Evolutionary conservation across 495 filamentous ascomycete genomes (phyloP).

Genomic region (Neurospora sp.): DNA sequence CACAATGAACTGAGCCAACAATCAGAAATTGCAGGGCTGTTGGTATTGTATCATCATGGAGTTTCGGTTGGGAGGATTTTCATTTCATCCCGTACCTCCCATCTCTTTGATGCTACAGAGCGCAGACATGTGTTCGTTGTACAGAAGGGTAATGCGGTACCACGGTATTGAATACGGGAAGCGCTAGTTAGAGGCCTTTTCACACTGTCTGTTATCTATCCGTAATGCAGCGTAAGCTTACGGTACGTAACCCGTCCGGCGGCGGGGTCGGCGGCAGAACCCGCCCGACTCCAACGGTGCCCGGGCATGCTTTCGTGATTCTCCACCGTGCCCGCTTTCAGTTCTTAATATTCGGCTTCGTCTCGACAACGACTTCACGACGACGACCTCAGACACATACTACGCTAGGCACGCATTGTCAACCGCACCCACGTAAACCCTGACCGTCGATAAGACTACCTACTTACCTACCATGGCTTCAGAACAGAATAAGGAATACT

Average conservation of each 20-base stretch:
- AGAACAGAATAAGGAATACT: slow-evolving; percentile 32
- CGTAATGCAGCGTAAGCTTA: background rate
- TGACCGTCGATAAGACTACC: background rate
- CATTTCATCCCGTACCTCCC: background rate
- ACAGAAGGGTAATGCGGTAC: background rate
- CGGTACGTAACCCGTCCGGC: background rate
- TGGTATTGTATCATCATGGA: background rate
- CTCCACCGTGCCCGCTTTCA: background rate
- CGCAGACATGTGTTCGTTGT: background rate
- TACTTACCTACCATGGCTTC: slow-evolving; percentile 7
- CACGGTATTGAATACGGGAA: background rate
- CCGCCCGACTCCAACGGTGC: background rate
- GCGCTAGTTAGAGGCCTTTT: background rate
- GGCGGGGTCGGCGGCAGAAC: background rate
- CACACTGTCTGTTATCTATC: background rate
- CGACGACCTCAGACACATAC: background rate
- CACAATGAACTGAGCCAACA: background rate
- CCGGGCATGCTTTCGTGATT: background rate
- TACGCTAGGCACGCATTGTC: background rate
- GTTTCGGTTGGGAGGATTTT: background rate
- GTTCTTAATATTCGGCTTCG: background rate
- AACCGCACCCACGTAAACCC: background rate
- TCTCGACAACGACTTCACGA: background rate
- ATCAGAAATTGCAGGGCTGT: background rate
- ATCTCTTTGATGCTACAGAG: background rate